Evolutionary conservation across 2,329 filamentous ascomycete genomes (phyloP), one percentile per base, ranked within the genome.

Genomic region (Pseudogymnoascus sp.): DNA sequence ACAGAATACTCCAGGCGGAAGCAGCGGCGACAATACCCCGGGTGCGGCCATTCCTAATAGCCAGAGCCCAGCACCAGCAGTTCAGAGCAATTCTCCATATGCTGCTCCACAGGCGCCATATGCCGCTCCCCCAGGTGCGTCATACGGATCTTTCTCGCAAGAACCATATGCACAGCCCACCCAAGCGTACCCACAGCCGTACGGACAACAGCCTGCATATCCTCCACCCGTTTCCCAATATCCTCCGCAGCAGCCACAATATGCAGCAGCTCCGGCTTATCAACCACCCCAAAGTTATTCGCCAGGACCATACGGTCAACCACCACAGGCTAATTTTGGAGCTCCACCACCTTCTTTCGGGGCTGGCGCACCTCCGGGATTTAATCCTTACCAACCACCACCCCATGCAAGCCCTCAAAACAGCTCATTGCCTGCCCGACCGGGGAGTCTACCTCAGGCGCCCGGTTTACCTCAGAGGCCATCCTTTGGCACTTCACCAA

Each of bases 401-500:
- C 74, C 72, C 24, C 75, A 79, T 65, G 78, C 77, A 7, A 78
- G 71, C 40, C 71, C 70, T 11, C 63, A 65, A 8, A 67, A 65
- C 63, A 67, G 78, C 53, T 76, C 77, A 28, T 77, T 79, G 53
- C 78, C 80, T 12, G 77, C 77, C 59, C 77, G 82, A 67, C 80
- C 82, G 61, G 81, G 59, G 26, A 19, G 80, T 69, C 74, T 84
- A 59, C 82, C 82, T n/a, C 71, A 77, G 59, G 80, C 81, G 12
- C 79, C 83, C 22, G 82, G 84, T 63, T 78, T 88, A 46, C 85
- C 85, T 3, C 83, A 86, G 66, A 79, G 85, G 61, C 85, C 85
- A 14, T 77, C 79, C 10, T 84, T 87, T 70, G 79, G 78, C 65
- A 79, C 81, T 56, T 74, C 75, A 59, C 73, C 75, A 61, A 66